Evolutionary conservation across 2,329 filamentous ascomycete species (phyloP), one percentile per base, ranked within the genome.

Genomic region (Paecilomyces sp.): DNA sequence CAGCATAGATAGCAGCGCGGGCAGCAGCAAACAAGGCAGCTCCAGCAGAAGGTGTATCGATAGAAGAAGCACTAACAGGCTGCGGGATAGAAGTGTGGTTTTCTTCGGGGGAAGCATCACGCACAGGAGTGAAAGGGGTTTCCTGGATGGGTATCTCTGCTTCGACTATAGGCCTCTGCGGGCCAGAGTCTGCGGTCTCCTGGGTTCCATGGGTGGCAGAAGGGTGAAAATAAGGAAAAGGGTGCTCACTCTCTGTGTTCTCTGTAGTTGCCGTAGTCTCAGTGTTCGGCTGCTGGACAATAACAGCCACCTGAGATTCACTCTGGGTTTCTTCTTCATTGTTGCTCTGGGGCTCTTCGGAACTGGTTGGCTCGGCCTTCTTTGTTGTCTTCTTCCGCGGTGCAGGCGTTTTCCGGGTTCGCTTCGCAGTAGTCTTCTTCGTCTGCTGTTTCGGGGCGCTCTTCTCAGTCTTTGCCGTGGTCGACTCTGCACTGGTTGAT

Each of bases 241-340:
- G 33, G 62, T 13, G 51, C 65, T 65, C 61, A 66, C 65, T 36
- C 31, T 61, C 60, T 24, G 56, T 58, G 41, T n/a, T 59, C 15
- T 59, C 47, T 18, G 31, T 33, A 47, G 28, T 53, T 15, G 25
- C 51, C 25, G 41, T 47, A 47, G 41, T 22, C 41, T 47, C 41
- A 18, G n/a, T 47, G 1, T 2, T 47, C 41, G 28, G 51, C 50
- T 25, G 22, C 9, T 53, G 9, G 22, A 30, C 24, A 13, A 30
- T 6, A 25, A 53, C 51, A 5, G 51, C 28, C 51, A 30, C 51
- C n/a, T 9, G 24, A 53, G 51, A 28, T 30, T 53, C 51, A 13
- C 22, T 13, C 15, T 53, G 51, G 13, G 51, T 53, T 53, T 53
- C 51, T 12, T 25, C 24, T 53, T 53, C 51, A 30, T 53, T 30